Evolutionary conservation across 2,329 filamentous ascomycete genomes (phyloP).

Genomic region (Fusarium foetens): DNA sequence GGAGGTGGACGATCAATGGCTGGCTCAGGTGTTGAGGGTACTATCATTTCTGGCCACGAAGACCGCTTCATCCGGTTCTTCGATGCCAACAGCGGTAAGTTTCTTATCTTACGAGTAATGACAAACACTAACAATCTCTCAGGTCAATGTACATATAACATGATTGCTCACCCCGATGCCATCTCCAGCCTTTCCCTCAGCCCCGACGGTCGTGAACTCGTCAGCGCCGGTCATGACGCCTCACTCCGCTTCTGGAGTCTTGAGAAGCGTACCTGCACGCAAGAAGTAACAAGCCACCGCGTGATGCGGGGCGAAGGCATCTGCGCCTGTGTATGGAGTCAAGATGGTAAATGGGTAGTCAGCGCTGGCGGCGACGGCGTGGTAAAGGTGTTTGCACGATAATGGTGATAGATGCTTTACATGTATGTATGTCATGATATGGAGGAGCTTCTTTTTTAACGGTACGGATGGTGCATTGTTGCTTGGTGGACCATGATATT

Average conservation of each 20-base stretch:
- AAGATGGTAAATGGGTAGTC: constrained; percentile 93
- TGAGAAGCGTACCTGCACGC: constrained; percentile 93
- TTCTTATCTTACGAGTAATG: constrained; percentile 48
- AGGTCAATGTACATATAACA: constrained; percentile 99
- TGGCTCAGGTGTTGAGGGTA: constrained; percentile 85
- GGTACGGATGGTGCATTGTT: constrained; percentile 26
- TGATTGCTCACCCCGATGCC: constrained; percentile 94
- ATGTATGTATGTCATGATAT: constrained; percentile 15
- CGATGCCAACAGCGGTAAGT: constrained; percentile 97
- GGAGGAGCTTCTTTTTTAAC: neutral
- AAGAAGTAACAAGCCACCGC: constrained; percentile 92
- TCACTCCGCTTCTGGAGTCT: constrained; percentile 96
- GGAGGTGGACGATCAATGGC: constrained; percentile 71
- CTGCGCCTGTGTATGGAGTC: constrained; percentile 93
- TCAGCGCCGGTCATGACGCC: constrained; percentile 95
- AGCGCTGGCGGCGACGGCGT: constrained; percentile 94
- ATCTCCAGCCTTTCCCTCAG: constrained; percentile 93
- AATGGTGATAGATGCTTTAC: constrained; percentile 11
- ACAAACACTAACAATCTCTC: constrained; percentile 19
- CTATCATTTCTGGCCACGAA: constrained; percentile 96
- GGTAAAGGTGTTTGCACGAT: constrained; percentile 84
- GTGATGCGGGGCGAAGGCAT: constrained; percentile 97
- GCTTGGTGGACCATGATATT: constrained; percentile 17
- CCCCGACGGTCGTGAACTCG: constrained; percentile 91
- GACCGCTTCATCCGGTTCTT: constrained; percentile 97